Percentiles rank a stretch among this genome's conserved stretches.
Evolutionary conservation across 139 green algal species (phyloP).

Genomic region (Volvox africanus): DNA sequence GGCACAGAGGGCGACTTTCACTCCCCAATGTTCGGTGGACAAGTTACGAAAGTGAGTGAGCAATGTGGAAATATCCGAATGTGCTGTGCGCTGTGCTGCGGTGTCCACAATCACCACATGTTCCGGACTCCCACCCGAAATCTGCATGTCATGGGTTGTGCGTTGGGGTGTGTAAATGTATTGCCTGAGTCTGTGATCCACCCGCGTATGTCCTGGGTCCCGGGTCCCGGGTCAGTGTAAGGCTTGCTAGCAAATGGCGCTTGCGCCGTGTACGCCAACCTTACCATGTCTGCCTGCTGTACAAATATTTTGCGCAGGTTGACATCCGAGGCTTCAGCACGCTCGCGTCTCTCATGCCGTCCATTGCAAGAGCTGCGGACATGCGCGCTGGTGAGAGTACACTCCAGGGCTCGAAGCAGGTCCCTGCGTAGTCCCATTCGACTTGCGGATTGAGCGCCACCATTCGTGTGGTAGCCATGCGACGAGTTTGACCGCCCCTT

Average conservation of each 20-base stretch:
- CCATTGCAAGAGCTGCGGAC: conserved; percentile 9
- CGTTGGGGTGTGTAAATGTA: background rate
- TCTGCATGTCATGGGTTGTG: background rate
- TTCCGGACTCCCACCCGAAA: background rate
- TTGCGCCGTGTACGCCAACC: no score
- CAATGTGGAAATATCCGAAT: background rate
- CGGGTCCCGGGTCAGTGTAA: no score
- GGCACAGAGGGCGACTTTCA: conserved; percentile 49
- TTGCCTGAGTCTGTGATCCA: background rate
- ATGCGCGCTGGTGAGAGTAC: conserved; percentile 23
- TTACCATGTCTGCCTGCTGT: no score
- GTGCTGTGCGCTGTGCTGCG: background rate
- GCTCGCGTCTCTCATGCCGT: conserved; percentile 40
- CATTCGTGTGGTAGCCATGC: no score
- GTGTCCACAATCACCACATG: background rate
- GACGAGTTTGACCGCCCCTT: no score
- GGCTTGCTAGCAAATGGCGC: no score
- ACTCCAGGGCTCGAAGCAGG: background rate
- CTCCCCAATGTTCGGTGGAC: background rate
- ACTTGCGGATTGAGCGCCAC: background rate
- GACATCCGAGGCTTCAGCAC: conserved; percentile 15
- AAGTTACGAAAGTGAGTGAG: background rate
- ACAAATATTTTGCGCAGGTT: background rate
- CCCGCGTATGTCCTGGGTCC: background rate
- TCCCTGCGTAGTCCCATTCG: background rate